These are phyloP conservation scores for Candida orba DNA, from an alignment of 805 yeast species.

Conservation along the genomic window DNA sequence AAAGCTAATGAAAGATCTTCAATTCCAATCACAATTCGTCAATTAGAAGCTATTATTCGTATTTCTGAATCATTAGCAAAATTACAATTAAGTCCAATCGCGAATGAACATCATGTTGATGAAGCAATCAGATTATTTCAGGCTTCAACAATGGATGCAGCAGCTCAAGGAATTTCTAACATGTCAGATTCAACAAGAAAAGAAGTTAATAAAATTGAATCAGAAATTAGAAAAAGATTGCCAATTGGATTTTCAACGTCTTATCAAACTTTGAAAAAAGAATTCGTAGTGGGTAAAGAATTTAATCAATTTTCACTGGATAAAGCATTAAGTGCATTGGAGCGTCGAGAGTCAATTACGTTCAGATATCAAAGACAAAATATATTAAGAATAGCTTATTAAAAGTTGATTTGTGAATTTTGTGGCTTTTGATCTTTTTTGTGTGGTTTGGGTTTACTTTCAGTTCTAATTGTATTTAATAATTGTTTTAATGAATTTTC, in stretches of 20 bases:
- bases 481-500: no score
- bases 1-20: slow-evolving; percentile 84
- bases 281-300: slow-evolving; percentile 63
- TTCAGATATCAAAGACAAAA: slow-evolving; percentile 83
- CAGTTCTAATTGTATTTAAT: not conserved
- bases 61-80: slow-evolving; percentile 93
- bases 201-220: slow-evolving; percentile 75
- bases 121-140: slow-evolving; percentile 92
- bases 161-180: slow-evolving; percentile 41
- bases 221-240: slow-evolving; percentile 78
- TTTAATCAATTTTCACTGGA: slow-evolving; percentile 70
- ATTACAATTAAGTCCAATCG: slow-evolving; percentile 72
- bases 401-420: not conserved
- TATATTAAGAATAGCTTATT: slow-evolving; percentile 45
- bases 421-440: not conserved
- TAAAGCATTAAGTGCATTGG: slow-evolving; percentile 72
- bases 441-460: not conserved
- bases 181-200: slow-evolving; percentile 51
- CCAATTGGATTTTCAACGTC: slow-evolving; percentile 97
- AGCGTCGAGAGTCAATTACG: slow-evolving; percentile 80
- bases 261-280: slow-evolving; percentile 73
- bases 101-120: slow-evolving; percentile 83
- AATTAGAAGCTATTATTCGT: slow-evolving; percentile 93
- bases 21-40: slow-evolving; percentile 96
- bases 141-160: slow-evolving; percentile 98